These are phyloP conservation scores for Hamigera avellanea DNA, from an alignment of 495 filamentous ascomycete genomes.

Conservation along the genomic window DNA sequence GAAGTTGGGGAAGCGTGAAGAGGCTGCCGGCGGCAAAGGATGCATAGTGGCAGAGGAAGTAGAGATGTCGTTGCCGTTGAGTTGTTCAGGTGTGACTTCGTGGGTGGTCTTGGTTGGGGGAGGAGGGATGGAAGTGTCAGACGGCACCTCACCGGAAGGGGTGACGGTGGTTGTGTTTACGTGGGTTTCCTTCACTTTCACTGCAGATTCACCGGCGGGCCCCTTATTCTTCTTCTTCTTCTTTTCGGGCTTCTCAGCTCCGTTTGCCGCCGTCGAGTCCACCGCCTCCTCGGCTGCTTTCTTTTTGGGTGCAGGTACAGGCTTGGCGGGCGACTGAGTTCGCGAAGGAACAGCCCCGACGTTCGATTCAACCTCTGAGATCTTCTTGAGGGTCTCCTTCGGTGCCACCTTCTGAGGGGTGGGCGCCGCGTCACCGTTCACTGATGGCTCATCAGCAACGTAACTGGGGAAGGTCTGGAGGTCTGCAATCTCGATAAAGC, in stretches of 20 bases:
- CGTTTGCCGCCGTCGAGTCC: constrained; percentile 17
- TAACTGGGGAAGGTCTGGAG: constrained; percentile 34
- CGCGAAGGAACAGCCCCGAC: constrained; percentile 23
- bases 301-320: constrained; percentile 23
- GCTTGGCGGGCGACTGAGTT: constrained; percentile 31
- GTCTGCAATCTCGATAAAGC: constrained; percentile 40
- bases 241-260: constrained; percentile 40
- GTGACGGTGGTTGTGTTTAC: constrained; percentile 6
- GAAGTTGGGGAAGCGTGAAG: constrained; percentile 3
- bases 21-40: constrained; percentile 2
- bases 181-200: constrained; percentile 20
- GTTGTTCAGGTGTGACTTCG: constrained; percentile 5
- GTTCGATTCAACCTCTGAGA: constrained; percentile 16
- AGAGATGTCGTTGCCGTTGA: constrained; percentile 9
- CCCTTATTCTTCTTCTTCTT: constrained; percentile 49
- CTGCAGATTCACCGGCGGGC: constrained; percentile 23
- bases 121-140: background rate
- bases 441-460: constrained; percentile 34
- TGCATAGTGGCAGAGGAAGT: constrained; percentile 6
- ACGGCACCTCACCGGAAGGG: background rate
- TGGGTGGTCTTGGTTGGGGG: background rate
- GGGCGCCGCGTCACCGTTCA: constrained; percentile 35
- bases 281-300: constrained; percentile 30
- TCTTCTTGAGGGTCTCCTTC: constrained; percentile 31
- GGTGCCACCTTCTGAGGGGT: constrained; percentile 20